A percentile compares a stretch with the other conserved stretches of the same genome.
Evolutionary conservation across 805 yeast species (phyloP).

Genomic region (Metschnikowia kofuensis): DNA sequence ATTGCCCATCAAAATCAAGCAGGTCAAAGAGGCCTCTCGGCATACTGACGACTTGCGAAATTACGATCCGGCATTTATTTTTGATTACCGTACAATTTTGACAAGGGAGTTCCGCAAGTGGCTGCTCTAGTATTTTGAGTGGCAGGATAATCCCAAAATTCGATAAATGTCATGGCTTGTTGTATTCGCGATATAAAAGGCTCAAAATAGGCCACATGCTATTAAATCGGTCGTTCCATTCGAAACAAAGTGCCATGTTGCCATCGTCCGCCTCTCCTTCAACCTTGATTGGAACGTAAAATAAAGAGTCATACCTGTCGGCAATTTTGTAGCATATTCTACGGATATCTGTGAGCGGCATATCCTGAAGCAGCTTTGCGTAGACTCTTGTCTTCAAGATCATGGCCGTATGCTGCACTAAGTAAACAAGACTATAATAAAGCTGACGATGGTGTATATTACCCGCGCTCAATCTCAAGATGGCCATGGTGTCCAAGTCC

Average conservation of each 20-base stretch:
- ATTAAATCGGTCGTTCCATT: conserved; percentile 24
- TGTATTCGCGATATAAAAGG: conserved; percentile 18
- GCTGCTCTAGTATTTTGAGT: not conserved
- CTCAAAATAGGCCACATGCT: conserved; percentile 29
- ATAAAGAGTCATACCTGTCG: conserved; percentile 20
- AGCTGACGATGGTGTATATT: conserved; percentile 7
- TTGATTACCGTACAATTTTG: conserved; percentile 5
- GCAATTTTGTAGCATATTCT: conserved; percentile 25
- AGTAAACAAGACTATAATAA: conserved; percentile 6
- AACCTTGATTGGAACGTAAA: conserved; percentile 22
- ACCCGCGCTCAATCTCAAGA: conserved; percentile 6
- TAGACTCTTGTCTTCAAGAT: conserved; percentile 4
- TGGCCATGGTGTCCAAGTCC: conserved; percentile 13
- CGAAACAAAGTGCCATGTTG: conserved; percentile 12
- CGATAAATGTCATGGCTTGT: not conserved
- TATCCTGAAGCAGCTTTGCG: conserved; percentile 13
- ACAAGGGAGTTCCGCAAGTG: not conserved
- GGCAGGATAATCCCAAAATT: too few relatives aligned
- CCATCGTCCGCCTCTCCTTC: conserved; percentile 7
- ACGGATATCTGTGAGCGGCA: conserved; percentile 27
- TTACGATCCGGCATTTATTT: conserved; percentile 2
- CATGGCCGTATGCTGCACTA: conserved; percentile 11
- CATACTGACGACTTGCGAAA: not conserved
- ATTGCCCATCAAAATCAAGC: conserved; percentile 1
- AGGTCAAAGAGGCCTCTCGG: not conserved